These are phyloP conservation scores for Salix udensis DNA, from an alignment of 345 rosid species.

Conservation along the genomic window DNA sequence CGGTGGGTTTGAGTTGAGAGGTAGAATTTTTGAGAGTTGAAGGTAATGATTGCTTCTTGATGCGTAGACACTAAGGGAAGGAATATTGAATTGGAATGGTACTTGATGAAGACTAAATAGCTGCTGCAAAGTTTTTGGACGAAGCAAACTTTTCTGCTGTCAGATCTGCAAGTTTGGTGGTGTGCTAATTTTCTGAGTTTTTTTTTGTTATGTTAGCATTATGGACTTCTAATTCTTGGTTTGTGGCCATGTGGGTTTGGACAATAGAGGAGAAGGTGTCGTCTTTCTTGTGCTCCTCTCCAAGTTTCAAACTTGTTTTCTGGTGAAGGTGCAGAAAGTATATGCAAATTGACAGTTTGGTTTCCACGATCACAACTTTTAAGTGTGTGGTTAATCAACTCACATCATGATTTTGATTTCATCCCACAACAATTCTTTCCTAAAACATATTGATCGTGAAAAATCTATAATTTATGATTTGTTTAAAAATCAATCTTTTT, in stretches of 20 bases:
- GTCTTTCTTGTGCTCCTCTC: background rate
- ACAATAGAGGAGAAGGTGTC: background rate
- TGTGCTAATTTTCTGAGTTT: background rate
- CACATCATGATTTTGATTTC: too few relatives aligned
- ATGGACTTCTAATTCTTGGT: background rate
- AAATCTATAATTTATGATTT: too few relatives aligned
- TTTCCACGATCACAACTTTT: too few relatives aligned
- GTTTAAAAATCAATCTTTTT: too few relatives aligned
- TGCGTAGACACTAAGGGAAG: conserved; percentile 61
- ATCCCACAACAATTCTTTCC: too few relatives aligned
- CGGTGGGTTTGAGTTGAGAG: background rate
- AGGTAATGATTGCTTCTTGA: conserved; percentile 11
- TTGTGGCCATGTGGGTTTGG: background rate
- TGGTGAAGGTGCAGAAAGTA: background rate
- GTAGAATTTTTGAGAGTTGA: conserved; percentile 3
- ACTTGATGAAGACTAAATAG: conserved; percentile 46
- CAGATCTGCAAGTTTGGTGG: conserved; percentile 43
- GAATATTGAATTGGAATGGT: conserved; percentile 16
- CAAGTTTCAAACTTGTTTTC: background rate
- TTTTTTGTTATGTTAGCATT: background rate
- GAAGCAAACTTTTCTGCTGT: conserved; percentile 43
- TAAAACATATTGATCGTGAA: too few relatives aligned
- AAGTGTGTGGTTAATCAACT: too few relatives aligned
- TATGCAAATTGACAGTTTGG: background rate
- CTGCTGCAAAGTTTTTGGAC: conserved; percentile 43